Evolutionary conservation across 1,139 yeast genomes (phyloP).

Genomic region (Dujonia santamariae): DNA sequence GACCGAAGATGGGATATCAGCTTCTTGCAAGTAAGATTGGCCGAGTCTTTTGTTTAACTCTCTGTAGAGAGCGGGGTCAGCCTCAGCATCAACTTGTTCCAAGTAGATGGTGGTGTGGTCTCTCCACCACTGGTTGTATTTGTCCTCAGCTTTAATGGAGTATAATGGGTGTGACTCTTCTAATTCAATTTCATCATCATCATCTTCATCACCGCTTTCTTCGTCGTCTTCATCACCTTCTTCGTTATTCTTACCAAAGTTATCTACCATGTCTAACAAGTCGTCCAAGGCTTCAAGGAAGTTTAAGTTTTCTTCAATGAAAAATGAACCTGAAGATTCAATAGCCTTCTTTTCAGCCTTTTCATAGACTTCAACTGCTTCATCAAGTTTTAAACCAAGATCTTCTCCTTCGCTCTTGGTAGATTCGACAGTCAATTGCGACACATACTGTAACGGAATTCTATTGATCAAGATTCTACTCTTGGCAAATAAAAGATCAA

Average conservation of each 20-base stretch:
- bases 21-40: conserved; percentile 58
- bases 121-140: conserved; percentile 55
- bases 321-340: conserved; percentile 20
- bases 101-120: conserved; percentile 47
- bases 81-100: conserved; percentile 21
- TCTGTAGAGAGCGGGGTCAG: conserved; percentile 23
- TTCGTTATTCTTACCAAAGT: conserved; percentile 58
- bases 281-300: conserved; percentile 59
- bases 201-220: conserved; percentile 22
- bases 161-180: conserved; percentile 53
- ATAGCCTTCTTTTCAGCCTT: conserved; percentile 38
- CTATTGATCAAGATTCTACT: conserved; percentile 55
- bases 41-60: conserved; percentile 52
- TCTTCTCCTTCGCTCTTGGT: conserved; percentile 25
- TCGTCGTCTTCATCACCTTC: conserved; percentile 9
- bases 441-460: conserved; percentile 55
- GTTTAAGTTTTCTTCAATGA: conserved; percentile 44
- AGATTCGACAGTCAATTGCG: conserved; percentile 35
- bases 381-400: conserved; percentile 35
- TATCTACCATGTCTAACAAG: conserved; percentile 60
- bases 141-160: conserved; percentile 31
- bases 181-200: conserved; percentile 32
- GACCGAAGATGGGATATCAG: conserved; percentile 57
- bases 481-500: conserved; percentile 49
- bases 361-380: conserved; percentile 43